These are phyloP conservation scores for Aspergillus homomorphus DNA, from an alignment of 495 filamentous ascomycete species.

Conservation along the genomic window DNA sequence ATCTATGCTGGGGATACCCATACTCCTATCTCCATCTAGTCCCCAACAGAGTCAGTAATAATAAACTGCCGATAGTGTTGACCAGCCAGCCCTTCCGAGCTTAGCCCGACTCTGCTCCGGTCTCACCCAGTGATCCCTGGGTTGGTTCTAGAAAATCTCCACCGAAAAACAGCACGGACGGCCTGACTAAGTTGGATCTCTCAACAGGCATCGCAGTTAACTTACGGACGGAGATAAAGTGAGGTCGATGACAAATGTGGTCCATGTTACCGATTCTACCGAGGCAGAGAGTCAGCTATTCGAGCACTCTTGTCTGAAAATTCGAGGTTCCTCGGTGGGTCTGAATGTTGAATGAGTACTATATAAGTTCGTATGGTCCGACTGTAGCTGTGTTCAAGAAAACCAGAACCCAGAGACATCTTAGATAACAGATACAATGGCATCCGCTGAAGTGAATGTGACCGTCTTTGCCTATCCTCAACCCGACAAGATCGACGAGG, in stretches of 20 bases:
- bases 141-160: not conserved
- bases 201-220: not conserved
- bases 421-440: conserved; percentile 1
- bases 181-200: not conserved
- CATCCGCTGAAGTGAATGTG: conserved; percentile 25
- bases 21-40: too few species aligned
- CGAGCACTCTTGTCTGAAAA: not conserved
- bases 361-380: not conserved
- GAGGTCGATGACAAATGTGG: not conserved
- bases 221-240: not conserved
- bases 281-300: not conserved
- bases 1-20: too few species aligned
- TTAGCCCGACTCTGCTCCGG: not conserved
- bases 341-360: not conserved
- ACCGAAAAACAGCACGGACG: not conserved
- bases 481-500: conserved; percentile 34
- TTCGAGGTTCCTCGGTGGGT: conserved; percentile 9
- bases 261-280: conserved; percentile 1
- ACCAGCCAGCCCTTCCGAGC: too few species aligned
- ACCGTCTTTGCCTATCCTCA: conserved; percentile 29
- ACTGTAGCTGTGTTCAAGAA: too few species aligned
- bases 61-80: too few species aligned
- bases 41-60: too few species aligned
- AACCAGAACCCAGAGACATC: not conserved
- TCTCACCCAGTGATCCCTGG: not conserved